These are phyloP conservation scores for Myxozyma kluyveri DNA, from an alignment of 805 yeast species.

Conservation along the genomic window DNA sequence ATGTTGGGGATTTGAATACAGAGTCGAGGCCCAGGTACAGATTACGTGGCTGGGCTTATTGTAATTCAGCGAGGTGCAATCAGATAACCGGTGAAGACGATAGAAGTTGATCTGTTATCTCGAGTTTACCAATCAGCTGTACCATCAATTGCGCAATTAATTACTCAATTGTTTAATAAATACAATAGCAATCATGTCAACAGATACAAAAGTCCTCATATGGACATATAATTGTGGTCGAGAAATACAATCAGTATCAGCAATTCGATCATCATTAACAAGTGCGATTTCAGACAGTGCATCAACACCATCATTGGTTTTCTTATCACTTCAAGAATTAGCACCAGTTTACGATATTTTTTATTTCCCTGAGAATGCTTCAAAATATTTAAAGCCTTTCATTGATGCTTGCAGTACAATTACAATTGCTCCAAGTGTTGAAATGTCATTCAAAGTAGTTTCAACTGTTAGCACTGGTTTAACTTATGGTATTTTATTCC, in stretches of 20 bases:
- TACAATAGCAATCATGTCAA: too few species aligned
- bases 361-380: slow-evolving; percentile 28
- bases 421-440: slow-evolving; percentile 9
- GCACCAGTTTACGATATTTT: slow-evolving; percentile 39
- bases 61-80: too few species aligned
- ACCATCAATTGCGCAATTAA: too few species aligned
- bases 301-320: slow-evolving; percentile 35
- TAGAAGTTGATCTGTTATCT: too few species aligned
- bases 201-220: too few species aligned
- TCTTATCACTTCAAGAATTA: slow-evolving; percentile 40
- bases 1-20: too few species aligned
- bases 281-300: slow-evolving; percentile 5
- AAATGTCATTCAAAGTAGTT: slow-evolving; percentile 17
- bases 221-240: slow-evolving; percentile 37
- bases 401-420: slow-evolving; percentile 33
- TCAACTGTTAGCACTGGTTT: slow-evolving; percentile 35
- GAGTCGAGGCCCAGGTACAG: too few species aligned
- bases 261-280: slow-evolving; percentile 10
- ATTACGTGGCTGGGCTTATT: too few species aligned
- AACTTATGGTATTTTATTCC: slow-evolving; percentile 32
- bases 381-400: slow-evolving; percentile 33
- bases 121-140: too few species aligned
- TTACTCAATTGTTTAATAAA: too few species aligned
- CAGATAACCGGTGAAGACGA: too few species aligned
- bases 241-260: slow-evolving; percentile 22